A percentile compares a stretch with the other conserved stretches of the same genome.
Evolutionary conservation across 495 filamentous ascomycete species (phyloP).

Genomic region (Penicillium lagena): DNA sequence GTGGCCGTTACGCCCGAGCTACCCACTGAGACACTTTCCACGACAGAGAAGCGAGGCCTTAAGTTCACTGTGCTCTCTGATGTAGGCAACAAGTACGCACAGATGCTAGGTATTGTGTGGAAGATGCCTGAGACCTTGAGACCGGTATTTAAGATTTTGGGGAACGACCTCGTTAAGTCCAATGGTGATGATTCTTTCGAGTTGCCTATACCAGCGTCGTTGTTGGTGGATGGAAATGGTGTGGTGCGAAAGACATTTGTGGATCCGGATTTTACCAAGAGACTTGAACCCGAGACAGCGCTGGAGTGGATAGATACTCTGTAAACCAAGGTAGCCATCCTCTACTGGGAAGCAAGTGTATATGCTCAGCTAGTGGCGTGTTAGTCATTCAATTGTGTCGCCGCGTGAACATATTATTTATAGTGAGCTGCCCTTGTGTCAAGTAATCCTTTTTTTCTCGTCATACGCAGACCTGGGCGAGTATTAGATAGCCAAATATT

Average conservation of each 20-base stretch:
- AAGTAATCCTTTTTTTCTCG: no score
- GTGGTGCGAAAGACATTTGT: slow-evolving; percentile 24
- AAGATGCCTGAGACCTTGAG: slow-evolving; percentile 15
- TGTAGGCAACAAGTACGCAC: slow-evolving; percentile 25
- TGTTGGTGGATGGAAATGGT: slow-evolving; percentile 25
- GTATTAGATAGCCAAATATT: no score
- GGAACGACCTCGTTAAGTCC: slow-evolving; percentile 8
- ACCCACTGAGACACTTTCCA: slow-evolving; percentile 21
- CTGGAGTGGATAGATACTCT: slow-evolving; percentile 20
- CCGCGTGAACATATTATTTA: no score
- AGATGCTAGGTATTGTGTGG: slow-evolving; percentile 25
- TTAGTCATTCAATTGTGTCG: no score
- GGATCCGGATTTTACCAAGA: slow-evolving; percentile 23
- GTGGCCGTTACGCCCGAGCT: slow-evolving; percentile 35
- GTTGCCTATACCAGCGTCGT: slow-evolving; percentile 26
- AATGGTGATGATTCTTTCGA: slow-evolving; percentile 25
- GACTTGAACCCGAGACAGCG: slow-evolving; percentile 23
- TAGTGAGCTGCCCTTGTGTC: no score
- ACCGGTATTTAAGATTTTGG: slow-evolving; percentile 14
- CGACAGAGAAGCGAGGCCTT: slow-evolving; percentile 24
- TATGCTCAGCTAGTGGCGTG: no score
- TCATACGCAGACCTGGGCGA: no score
- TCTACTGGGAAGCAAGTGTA: no score
- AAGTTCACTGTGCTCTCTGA: slow-evolving; percentile 34
- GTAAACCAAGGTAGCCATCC: no score